A percentile compares a stretch with the other conserved stretches of the same genome.
phyloP scores from a whole-genome alignment of 345 rosid species.

The thale cress (Arabidopsis thaliana) region TAIR10.1 NC_003071.7:17829501-17830000 shows the following conservation, averaged over 20 bases:
- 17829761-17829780: neutral
- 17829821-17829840: constrained; percentile 25
- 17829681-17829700: neutral
- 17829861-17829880: neutral
- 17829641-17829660: too few species aligned
- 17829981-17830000: neutral
- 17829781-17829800: constrained; percentile 14
- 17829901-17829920: neutral
- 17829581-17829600: neutral
- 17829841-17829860: constrained; percentile 9
- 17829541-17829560: neutral
- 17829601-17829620: too few species aligned
- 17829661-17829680: neutral
- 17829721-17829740: neutral
- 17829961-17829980: neutral
- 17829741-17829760: neutral
- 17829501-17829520: neutral
- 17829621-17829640: neutral
- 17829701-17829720: neutral
- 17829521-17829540: neutral
- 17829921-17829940: constrained; percentile 13
- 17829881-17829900: constrained; percentile 36
- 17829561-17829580: neutral
- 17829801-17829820: constrained; percentile 2
- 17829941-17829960: neutral